Percentiles rank a stretch among this genome's conserved stretches.
Conservation (phyloP, 495 filamentous ascomycete species). For the Hamigera avellanea region DNA sequence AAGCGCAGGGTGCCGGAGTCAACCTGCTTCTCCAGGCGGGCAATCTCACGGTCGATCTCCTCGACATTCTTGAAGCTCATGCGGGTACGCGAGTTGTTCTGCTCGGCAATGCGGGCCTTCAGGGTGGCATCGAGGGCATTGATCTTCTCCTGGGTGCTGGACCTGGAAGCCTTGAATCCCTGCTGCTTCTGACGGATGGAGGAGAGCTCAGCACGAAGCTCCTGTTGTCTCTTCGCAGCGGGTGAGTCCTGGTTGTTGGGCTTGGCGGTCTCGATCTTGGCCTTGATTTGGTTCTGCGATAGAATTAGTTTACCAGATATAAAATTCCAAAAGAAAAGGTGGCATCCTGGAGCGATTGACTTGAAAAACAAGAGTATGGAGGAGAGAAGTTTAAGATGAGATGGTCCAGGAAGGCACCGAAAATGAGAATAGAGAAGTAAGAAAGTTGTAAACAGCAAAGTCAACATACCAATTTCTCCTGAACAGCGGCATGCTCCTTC, state of each 20-base stretch:
- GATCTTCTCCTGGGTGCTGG: slow-evolving; percentile 70
- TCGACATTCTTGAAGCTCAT: slow-evolving; percentile 76
- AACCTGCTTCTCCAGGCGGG: slow-evolving; percentile 67
- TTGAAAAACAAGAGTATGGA: background rate
- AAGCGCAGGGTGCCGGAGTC: slow-evolving; percentile 80
- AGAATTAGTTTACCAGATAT: slow-evolving; percentile 7
- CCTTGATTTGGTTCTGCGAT: slow-evolving; percentile 64
- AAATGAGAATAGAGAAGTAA: no score
- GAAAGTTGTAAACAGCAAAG: no score
- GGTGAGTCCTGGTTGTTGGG: slow-evolving; percentile 68
- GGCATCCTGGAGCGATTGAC: no score
- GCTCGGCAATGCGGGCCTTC: slow-evolving; percentile 68
- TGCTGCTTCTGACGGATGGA: slow-evolving; percentile 72
- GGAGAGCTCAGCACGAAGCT: slow-evolving; percentile 60
- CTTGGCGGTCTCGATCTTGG: slow-evolving; percentile 69
- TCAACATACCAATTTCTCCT: slow-evolving; percentile 69
- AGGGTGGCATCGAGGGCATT: slow-evolving; percentile 73
- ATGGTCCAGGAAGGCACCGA: no score
- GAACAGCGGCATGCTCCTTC: slow-evolving; percentile 64
- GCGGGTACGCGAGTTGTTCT: slow-evolving; percentile 66
- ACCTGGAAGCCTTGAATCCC: slow-evolving; percentile 67
- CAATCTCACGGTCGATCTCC: slow-evolving; percentile 75
- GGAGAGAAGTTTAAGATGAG: background rate
- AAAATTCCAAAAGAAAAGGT: no score
- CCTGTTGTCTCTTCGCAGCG: slow-evolving; percentile 61